These are phyloP conservation scores for Rubia balearica DNA, from an alignment of 305 asterid species.

Conservation along the genomic window DNA sequence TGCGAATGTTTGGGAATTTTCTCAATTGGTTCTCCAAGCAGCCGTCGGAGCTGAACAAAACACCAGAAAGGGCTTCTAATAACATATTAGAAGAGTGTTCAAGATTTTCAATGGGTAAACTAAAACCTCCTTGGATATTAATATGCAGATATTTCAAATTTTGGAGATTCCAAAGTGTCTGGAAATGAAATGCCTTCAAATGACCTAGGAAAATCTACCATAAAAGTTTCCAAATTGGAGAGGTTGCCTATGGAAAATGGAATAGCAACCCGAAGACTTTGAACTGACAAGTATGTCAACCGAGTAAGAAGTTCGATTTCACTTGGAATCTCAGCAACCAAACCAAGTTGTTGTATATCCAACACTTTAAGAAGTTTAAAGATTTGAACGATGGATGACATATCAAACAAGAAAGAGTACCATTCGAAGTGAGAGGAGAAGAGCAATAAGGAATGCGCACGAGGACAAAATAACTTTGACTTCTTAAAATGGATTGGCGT, in stretches of 20 bases:
- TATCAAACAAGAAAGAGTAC: background rate
- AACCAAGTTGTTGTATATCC: background rate
- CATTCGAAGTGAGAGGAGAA: background rate
- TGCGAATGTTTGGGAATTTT: background rate
- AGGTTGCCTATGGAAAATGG: background rate
- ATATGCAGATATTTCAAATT: background rate
- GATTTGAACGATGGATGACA: background rate
- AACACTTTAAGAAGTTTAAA: background rate
- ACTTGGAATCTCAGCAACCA: background rate
- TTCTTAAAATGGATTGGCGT: background rate
- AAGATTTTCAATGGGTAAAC: background rate
- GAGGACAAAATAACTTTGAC: background rate
- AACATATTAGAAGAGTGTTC: background rate
- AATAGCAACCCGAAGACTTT: background rate
- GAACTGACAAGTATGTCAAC: background rate
- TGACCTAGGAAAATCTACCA: background rate
- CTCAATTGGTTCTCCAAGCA: background rate
- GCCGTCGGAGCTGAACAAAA: no score
- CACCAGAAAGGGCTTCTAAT: background rate
- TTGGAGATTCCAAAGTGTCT: background rate
- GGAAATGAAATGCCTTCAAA: background rate
- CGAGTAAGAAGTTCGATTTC: background rate
- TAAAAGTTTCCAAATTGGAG: background rate
- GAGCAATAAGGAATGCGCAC: background rate
- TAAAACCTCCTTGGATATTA: accelerated